Base-by-base conservation (phyloP, 2,329 filamentous ascomycete genomes). In the Fusarium foetens region DNA sequence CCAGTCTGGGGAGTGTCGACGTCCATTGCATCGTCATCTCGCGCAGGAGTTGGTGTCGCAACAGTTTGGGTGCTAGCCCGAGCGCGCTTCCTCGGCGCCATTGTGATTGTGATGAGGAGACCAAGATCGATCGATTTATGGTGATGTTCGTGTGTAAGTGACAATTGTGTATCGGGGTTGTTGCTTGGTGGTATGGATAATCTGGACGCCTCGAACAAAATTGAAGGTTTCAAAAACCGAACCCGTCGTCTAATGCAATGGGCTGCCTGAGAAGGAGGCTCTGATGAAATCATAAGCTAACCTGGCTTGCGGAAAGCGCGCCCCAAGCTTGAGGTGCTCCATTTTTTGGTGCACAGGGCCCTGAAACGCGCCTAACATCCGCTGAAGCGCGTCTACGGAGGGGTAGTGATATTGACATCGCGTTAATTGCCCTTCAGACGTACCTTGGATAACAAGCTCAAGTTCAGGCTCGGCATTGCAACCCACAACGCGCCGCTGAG, bases 61-160 rank as follows among this genome's bases (percentile, higher is more conserved):
- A 86, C 85, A 36, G 88, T 85, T 59, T 85, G 86, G 48, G 86
- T 82, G 74, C 85, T 80, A 54, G 80, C 83, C 76, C 89, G 91
- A 41, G 87, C 86, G 76, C 90, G 92, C 81, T 94, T 94, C 72
- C 89, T 88, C 3, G 91, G 92, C 60, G 91, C 89, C 92, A 94
- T 94, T 49, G 46, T 52, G 57, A 48, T 51, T 19, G 39, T 29
- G 58, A 35, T 48, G 27, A 51, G 38, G 19, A 46, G 42, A 52
- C 29, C n/a, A 36, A 19, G 49, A 43, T 13, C 25, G 29, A 10
- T 31, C 12, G 19, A 35, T 51, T 51, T 25, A 42, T 31, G 39
- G 46, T 29, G 21, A n/a, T 43, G 4, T 13, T 57, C 8, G 16
- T 21, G 19, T 45, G 19, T 35, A 29, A 21, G 16, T 31, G 13